Percentiles rank a stretch among this genome's conserved stretches.
phyloP scores from a whole-genome alignment of 1,284 basidiomycete species.

The Pascua sp. region DNA sequence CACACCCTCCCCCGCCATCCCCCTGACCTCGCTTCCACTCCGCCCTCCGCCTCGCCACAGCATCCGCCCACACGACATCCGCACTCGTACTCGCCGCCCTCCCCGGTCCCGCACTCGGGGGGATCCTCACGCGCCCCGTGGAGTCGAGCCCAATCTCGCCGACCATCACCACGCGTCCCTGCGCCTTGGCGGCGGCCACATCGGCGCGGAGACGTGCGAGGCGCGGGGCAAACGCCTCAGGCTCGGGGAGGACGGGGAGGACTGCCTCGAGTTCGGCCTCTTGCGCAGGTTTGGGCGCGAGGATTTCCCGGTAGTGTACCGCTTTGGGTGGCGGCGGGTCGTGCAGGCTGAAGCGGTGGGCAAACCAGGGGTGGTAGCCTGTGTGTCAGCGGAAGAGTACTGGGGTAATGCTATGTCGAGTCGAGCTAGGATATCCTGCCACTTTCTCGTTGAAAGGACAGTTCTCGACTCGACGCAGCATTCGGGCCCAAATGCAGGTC shows the following conservation, averaged over 20 bases:
- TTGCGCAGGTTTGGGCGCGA: slow-evolving; percentile 30
- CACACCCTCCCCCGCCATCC: no score
- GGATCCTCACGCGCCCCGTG: slow-evolving; percentile 27
- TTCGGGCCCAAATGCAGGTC: no score
- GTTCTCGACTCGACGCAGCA: no score
- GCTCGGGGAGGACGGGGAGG: slow-evolving; percentile 41
- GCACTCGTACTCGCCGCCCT: no score
- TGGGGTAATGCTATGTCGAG: no score
- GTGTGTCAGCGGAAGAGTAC: neutral
- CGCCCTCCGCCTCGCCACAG: no score
- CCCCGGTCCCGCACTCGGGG: neutral
- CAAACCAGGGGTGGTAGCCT: slow-evolving; percentile 54
- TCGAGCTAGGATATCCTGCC: neutral
- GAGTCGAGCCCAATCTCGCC: slow-evolving; percentile 54
- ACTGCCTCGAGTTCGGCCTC: slow-evolving; percentile 20
- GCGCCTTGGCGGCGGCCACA: slow-evolving; percentile 18
- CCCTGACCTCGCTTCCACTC: neutral
- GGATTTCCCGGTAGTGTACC: slow-evolving; percentile 47
- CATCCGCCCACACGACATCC: no score
- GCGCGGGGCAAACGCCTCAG: slow-evolving; percentile 27
- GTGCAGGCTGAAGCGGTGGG: slow-evolving; percentile 46
- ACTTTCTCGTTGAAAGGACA: neutral
- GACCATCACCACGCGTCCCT: slow-evolving; percentile 42
- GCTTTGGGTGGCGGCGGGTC: slow-evolving; percentile 28
- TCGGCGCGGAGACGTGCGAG: slow-evolving; percentile 22